Percentiles rank a stretch among this genome's conserved stretches.
Evolutionary conservation across 2,329 filamentous ascomycete genomes (phyloP).

Genomic region (Alternaria arborescens): DNA sequence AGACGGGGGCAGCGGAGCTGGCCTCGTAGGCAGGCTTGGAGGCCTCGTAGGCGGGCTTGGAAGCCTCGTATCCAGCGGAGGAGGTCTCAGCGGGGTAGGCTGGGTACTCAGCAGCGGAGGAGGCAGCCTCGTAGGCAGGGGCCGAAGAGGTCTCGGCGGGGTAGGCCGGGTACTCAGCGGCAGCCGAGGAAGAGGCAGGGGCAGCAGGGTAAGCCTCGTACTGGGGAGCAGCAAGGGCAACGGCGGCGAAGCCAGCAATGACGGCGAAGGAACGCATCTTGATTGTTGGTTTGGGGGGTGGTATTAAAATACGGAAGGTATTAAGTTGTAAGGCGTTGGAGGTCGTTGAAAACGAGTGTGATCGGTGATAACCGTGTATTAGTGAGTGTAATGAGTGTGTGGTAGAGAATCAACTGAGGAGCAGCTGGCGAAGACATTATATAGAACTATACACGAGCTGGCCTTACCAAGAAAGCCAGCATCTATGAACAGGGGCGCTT

Average conservation of each 20-base stretch:
- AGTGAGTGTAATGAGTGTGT: slow-evolving; percentile 49
- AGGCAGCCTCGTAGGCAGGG: slow-evolving; percentile 8
- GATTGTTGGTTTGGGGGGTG: slow-evolving; percentile 36
- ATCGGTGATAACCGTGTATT: slow-evolving; percentile 52
- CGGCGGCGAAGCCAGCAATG: slow-evolving; percentile 44
- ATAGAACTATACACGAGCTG: slow-evolving; percentile 37
- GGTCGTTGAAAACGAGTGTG: slow-evolving; percentile 52
- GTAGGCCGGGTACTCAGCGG: slow-evolving; percentile 16
- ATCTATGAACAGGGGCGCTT: slow-evolving; percentile 35
- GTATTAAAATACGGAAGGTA: slow-evolving; percentile 47
- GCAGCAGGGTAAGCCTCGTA: slow-evolving; percentile 21
- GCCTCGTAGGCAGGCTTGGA: slow-evolving; percentile 1
- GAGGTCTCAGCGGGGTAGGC: slow-evolving; percentile 7
- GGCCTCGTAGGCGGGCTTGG: slow-evolving; percentile 1
- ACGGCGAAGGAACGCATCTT: slow-evolving; percentile 52
- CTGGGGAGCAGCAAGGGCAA: slow-evolving; percentile 34
- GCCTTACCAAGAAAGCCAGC: slow-evolving; percentile 36
- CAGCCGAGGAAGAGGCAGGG: slow-evolving; percentile 5
- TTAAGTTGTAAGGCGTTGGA: slow-evolving; percentile 41
- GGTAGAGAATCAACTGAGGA: slow-evolving; percentile 38
- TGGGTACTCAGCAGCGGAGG: slow-evolving; percentile 13
- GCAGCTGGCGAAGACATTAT: slow-evolving; percentile 45
- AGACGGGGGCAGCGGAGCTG: slow-evolving; percentile 2
- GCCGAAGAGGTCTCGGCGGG: slow-evolving; percentile 3
- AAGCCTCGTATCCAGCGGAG: slow-evolving; percentile 6